These are phyloP conservation scores for Pichia terricola DNA, from an alignment of 1,139 yeast species.

Conservation along the genomic window DNA sequence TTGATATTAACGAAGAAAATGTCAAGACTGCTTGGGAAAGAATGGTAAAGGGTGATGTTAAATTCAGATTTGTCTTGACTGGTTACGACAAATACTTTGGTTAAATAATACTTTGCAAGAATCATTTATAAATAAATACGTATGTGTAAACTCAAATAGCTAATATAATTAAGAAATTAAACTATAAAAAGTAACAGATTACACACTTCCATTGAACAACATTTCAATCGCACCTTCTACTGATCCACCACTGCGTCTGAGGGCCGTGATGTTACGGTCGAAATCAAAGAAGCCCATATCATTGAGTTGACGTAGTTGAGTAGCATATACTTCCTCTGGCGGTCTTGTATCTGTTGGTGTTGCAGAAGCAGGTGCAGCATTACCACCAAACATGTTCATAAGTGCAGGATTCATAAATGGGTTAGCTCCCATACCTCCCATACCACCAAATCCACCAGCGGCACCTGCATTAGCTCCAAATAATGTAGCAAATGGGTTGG, in stretches of 20 bases:
- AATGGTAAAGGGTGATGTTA: constrained; percentile 45
- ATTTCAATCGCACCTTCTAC: constrained; percentile 96
- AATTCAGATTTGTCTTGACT: constrained; percentile 56
- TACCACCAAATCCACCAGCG: constrained; percentile 7
- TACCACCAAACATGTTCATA: constrained; percentile 32
- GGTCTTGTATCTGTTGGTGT: constrained; percentile 67
- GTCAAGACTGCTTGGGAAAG: constrained; percentile 41
- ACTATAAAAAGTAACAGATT: not conserved
- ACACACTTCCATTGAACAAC: constrained; percentile 48
- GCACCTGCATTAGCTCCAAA: constrained; percentile 36
- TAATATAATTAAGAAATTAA: too few relatives aligned
- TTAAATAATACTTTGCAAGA: not conserved
- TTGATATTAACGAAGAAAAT: constrained; percentile 41
- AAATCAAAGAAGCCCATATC: constrained; percentile 96
- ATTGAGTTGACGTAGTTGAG: constrained; percentile 85
- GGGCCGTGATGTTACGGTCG: constrained; percentile 82
- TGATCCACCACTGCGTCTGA: constrained; percentile 91
- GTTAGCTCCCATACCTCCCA: constrained; percentile 21
- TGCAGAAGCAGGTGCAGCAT: constrained; percentile 9
- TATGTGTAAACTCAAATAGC: too few relatives aligned
- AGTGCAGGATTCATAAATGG: constrained; percentile 25
- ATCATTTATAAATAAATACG: not conserved
- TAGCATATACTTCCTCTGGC: constrained; percentile 88
- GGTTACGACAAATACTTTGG: constrained; percentile 33
- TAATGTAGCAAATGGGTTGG: constrained; percentile 14